Conservation (phyloP, 495 filamentous ascomycete genomes). For the Aspergillus ellipticus region DNA sequence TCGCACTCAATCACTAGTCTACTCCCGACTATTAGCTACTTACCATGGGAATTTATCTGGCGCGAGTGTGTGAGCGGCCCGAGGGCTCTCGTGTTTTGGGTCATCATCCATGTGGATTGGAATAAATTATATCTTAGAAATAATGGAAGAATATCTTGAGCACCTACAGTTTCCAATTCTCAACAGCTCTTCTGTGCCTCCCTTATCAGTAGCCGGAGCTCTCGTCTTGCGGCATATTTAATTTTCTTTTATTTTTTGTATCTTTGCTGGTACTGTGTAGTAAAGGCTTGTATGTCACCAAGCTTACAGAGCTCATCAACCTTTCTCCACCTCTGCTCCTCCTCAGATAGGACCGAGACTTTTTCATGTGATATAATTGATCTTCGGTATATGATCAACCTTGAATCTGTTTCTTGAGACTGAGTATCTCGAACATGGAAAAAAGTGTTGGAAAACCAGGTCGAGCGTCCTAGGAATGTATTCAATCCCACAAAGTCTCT, state of each 20-base stretch:
- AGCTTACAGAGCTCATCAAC: conserved; percentile 5
- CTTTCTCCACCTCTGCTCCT: conserved; percentile 4
- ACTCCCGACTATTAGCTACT: too few species aligned
- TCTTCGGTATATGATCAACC: not conserved
- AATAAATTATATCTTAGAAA: not conserved
- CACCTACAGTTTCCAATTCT: conserved; percentile 6
- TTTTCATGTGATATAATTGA: not conserved
- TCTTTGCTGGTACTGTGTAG: not conserved
- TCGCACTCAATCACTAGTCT: too few species aligned
- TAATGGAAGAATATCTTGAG: not conserved
- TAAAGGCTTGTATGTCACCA: conserved; percentile 4
- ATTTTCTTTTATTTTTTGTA: conserved; percentile 4
- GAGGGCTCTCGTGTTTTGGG: too few species aligned
- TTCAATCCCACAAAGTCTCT: conserved; percentile 1
- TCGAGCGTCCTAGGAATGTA: not conserved
- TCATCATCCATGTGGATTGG: conserved; percentile 5
- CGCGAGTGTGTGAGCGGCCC: too few species aligned
- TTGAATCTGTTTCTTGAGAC: not conserved
- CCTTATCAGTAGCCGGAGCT: conserved; percentile 5
- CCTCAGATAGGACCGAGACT: not conserved
- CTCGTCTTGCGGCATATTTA: conserved; percentile 2
- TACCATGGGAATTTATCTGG: too few species aligned
- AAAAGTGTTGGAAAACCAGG: conserved; percentile 1
- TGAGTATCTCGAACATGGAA: not conserved
- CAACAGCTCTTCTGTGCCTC: conserved; percentile 1